A percentile compares a stretch with the other conserved stretches of the same genome.
phyloP scores from a whole-genome alignment of 2,329 filamentous ascomycete species.

The Leptographium lundbergii region DNA sequence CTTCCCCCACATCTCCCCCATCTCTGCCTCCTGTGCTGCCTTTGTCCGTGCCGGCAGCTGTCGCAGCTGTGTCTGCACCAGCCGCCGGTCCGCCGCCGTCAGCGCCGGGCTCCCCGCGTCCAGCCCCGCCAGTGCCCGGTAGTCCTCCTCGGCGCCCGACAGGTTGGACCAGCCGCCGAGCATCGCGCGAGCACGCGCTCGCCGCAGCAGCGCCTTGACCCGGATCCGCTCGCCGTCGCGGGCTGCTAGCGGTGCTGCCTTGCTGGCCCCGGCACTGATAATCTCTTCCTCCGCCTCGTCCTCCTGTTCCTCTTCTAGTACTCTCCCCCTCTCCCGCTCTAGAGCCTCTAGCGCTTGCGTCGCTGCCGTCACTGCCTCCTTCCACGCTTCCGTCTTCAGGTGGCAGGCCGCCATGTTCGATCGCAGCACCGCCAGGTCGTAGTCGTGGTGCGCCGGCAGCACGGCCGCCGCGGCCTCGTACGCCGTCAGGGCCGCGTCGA shows the following conservation, averaged over 20 bases:
- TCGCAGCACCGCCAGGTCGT: conserved; percentile 73
- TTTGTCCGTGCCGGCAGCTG: conserved; percentile 57
- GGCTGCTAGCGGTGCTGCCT: conserved; percentile 28
- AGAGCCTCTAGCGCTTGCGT: conserved; percentile 60
- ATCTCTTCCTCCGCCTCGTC: conserved; percentile 47
- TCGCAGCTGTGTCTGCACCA: conserved; percentile 53
- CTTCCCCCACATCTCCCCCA: conserved; percentile 96
- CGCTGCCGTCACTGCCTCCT: conserved; percentile 63
- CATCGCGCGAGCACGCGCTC: conserved; percentile 60
- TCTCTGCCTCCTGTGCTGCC: conserved; percentile 71
- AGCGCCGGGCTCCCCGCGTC: conserved; percentile 39
- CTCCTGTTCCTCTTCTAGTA: conserved; percentile 27
- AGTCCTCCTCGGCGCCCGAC: conserved; percentile 68
- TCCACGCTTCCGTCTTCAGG: conserved; percentile 75
- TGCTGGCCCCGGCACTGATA: conserved; percentile 43
- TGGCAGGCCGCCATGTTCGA: conserved; percentile 87
- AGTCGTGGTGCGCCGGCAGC: conserved; percentile 76
- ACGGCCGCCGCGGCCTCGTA: conserved; percentile 71
- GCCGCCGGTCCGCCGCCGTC: conserved; percentile 49
- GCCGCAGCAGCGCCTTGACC: conserved; percentile 69
- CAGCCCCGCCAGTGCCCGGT: conserved; percentile 45
- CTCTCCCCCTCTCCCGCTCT: conserved; percentile 27
- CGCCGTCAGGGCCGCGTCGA: conserved; percentile 63
- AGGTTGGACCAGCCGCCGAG: conserved; percentile 69
- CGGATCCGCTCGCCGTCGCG: conserved; percentile 65